Conservation (phyloP, 768 basidiomycete genomes). For the Tricholoma furcatifolium region DNA sequence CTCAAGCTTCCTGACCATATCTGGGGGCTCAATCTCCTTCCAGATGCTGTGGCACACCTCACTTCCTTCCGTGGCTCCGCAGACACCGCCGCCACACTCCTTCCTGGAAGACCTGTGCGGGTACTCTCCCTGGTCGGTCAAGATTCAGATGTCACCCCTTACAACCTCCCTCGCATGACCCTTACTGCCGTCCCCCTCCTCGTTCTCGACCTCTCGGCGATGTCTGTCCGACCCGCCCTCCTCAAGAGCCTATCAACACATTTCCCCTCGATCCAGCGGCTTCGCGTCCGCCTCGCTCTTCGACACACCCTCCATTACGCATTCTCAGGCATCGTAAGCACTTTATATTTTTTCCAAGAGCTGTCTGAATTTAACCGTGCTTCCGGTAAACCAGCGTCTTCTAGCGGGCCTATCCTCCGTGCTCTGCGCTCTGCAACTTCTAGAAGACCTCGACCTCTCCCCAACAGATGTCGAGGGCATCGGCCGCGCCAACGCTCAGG, state of each 20-base stretch:
- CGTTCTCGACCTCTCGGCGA: constrained; percentile 56
- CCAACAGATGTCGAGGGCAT: constrained; percentile 52
- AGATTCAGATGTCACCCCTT: constrained; percentile 52
- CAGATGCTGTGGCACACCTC: constrained; percentile 47
- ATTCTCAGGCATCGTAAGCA: constrained; percentile 64
- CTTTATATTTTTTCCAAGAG: constrained; percentile 5
- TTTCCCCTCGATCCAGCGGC: constrained; percentile 46
- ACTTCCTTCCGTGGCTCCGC: constrained; percentile 59
- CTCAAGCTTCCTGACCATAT: constrained; percentile 48
- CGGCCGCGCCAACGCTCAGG: constrained; percentile 39
- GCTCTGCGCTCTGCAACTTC: constrained; percentile 45
- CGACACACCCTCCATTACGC: constrained; percentile 66
- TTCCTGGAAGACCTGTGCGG: constrained; percentile 62
- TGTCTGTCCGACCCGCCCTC: constrained; percentile 56
- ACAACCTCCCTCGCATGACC: constrained; percentile 51
- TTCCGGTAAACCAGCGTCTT: constrained; percentile 42
- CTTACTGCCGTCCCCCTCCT: constrained; percentile 46
- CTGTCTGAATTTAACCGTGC: not conserved
- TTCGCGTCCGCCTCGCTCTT: constrained; percentile 58
- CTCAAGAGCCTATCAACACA: constrained; percentile 54
- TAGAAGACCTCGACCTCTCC: constrained; percentile 58
- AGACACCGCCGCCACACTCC: constrained; percentile 53
- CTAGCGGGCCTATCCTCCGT: constrained; percentile 61
- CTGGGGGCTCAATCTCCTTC: constrained; percentile 37
- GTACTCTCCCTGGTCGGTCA: constrained; percentile 55